Evolutionary conservation across 331 rosid genomes (phyloP), one percentile per base, ranked within the genome.

Genomic region (Arachis monticola): DNA sequence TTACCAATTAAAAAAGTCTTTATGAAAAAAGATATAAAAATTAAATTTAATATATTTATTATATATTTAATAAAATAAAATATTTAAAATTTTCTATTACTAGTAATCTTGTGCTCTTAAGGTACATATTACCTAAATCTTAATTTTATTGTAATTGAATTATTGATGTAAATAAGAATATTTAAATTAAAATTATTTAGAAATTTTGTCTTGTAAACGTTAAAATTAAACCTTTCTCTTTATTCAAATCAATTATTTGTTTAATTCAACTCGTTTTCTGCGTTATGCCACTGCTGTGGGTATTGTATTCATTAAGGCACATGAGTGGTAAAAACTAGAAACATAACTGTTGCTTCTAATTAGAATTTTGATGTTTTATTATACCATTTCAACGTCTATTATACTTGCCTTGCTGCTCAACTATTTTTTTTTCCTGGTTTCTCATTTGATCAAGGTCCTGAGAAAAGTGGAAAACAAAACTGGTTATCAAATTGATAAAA

Each of bases 281-380:
- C 75, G 52, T 75, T 38, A 75, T 75, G 3, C 68, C 22, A 2
- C 8, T 35, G 35, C 77, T 79, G 71, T 80, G 79, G 79, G 22
- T 17, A 17, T 17, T 17, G 80, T 79, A 67, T 72, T 67, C 70
- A 76, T 79, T 80, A 83, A 76, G 87, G 74, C 35, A 83, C 82
- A 76, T 72, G 48, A 66, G 60, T 53, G 50, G 48, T 30, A 60
- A 74, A 42, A 76, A 40, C 74, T 30, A 60, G 77, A 42, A 76
- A 40, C 74, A 76, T 80, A 31, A 82, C 77, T 74, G 64, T 72
- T 70, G 76, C 81, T 66, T 81, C 70, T 35, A 85, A 69, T 81
- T 38, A 51, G 30, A 57, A 13, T 2, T 64, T 40, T 13, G 40
- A 32, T 65, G 57, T 41, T 61, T 73, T 3, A 32, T 32, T 48